Evolutionary conservation across 345 rosid species (phyloP), one percentile per base, ranked within the genome.

Genomic region (Psidium friedrichsthalianum): DNA sequence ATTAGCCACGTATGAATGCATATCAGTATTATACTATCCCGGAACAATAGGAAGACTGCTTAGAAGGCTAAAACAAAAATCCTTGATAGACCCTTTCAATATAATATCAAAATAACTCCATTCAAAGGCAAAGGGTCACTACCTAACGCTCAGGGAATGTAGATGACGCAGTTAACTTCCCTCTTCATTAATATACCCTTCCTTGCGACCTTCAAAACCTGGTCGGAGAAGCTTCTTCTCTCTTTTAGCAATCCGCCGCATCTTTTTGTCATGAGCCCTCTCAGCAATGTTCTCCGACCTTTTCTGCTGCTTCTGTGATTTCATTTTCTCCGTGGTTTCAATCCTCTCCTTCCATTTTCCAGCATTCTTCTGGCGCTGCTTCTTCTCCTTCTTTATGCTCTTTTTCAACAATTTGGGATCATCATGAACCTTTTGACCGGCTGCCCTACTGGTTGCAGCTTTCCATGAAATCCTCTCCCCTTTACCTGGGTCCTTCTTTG

Each of bases 201-300:
- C 89, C 85, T 87, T 88, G 49, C 95, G 95, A 81, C 98, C 98
- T 94, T 94, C 98, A 87, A 95, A 95, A n/a, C 98, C 98, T 13
- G 99, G 97, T 80, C 98, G 90, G 86, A 93, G 47, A 74, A 96
- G 95, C 91, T 96, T 95, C 85, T 95, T 97, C 94, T 97, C 98
- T 83, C 99, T 91, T 88, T 95, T 97, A 1, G 94, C 98, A 40
- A 95, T 95, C 84, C 91, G 87, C 27, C 96, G 88, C 92, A 29
- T 51, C 93, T 95, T 97, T 87, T 95, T 97, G 86, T 95, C 92
- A 21, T 92, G 92, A 85, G 90, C 90, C 89, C 96, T 93, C 51
- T 87, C 95, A 0, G 96, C 91, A 83, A 96, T 94, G 42, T 97
- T 96, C 74, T 90, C 93, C 4, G 96, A 91, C 84, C 98, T 90